Evolutionary conservation across 805 yeast genomes (phyloP), one percentile per base, ranked within the genome.

Genomic region (Hanseniaspora nectarophila): DNA sequence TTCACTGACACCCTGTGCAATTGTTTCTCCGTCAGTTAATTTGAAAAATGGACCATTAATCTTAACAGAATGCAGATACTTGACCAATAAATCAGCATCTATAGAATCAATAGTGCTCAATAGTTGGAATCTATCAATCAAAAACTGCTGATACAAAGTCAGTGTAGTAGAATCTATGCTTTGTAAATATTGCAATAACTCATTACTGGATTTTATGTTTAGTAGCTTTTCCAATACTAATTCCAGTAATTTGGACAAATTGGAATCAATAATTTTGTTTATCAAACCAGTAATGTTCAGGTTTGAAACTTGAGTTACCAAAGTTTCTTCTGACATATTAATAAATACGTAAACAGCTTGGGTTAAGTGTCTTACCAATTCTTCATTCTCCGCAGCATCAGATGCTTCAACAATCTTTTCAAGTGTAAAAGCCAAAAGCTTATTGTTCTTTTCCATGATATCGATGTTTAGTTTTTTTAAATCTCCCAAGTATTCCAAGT

Each of bases 321-420:
- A 6, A 43, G 28, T 23, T 23, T 49, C 57, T 13, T 56, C 53
- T 5, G 49, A 38, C 31, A 67, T 31, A 18, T 56, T 56, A 13
- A 59, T 51, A 28, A 65, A 24, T 5, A 68, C 21, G 51, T 62
- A 60, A 1, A 60, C 45, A 10, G 63, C 54, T 37, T 60, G 63
- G 2, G 59, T 51, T 8, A 68, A 49, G 15, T 60, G 62, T 2
- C 37, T 42, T 1, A 40, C 48, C 10, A 55, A 48, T 43, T 63
- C 63, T 0, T 65, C 70, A 23, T 68, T 73, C 9, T 63, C 62
- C 1, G 59, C 46, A 40, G 70, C 73, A 21, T 58, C 60, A 2
- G 58, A 76, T 12, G 74, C 74, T 28, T 59, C 42, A 1, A 74
- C 57, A 5, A 72, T 57, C 50, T 72, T 74, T 15, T 63, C 56